Evolutionary conservation across 352 stramenopile genomes (phyloP), one percentile per base, ranked within the genome.

Genomic region (Phytophthora constricta): DNA sequence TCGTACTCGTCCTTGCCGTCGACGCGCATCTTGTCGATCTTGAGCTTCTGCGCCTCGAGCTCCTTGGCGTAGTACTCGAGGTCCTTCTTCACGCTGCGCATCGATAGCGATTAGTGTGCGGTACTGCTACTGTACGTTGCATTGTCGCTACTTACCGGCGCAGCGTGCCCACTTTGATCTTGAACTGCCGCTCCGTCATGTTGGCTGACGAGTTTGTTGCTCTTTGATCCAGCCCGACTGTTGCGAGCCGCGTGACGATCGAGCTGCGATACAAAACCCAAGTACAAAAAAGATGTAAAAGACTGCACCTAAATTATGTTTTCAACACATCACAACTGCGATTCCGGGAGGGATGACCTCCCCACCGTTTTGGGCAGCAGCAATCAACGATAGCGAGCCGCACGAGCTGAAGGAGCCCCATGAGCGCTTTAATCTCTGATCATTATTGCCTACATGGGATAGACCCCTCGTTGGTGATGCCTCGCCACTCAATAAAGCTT

Each of bases 91-190:
- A 93, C 69, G 34, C 85, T 92, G 48, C 17, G 0, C 7, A 54
- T 33, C 7, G 27, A 46, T 23, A 54, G 19, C 10, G 22, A 48
- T 31, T 22, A 11, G 8, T 22, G 28, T 2, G 5, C 5, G 13
- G 13, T 39, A 39, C 31, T 39, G 31, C n/a, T 39, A 39, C 37
- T 20, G 17, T 26, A 28, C 9, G n/a, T 5, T 51, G 3, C 45
- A 34, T 28, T 28, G 45, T 17, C n/a, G 23, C 1, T 23, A 66
- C 70, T 46, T 45, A 90, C 80, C 86, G 72, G 33, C 84, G 83
- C 48, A 94, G 54, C 45, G 82, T 87, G 74, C 84, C 84, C 61
- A 94, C 84, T 77, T 94, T 94, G 72, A 94, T 89, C 80, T 90
- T 90, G 68, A 94, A 87, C 60, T 90, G 71, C 43, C 80, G 75